Base-by-base conservation (phyloP, 345 rosid genomes). In the Pugionium dolabratum region DNA sequence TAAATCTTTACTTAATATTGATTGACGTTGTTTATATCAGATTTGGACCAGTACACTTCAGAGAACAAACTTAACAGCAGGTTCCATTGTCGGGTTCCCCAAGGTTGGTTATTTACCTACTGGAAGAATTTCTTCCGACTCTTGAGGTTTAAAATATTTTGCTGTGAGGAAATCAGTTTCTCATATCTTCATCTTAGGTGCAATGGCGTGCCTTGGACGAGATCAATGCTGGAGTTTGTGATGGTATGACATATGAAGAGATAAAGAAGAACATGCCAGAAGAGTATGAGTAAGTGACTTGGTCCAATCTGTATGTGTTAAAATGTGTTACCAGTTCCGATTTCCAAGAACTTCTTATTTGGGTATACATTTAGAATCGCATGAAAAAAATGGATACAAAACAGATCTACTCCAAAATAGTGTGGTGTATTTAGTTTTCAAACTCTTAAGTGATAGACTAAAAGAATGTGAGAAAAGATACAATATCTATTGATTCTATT, bases 161-260 rank as follows among this genome's bases (percentile, higher is more conserved):
- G 27, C 35, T 51, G 54, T 8, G 9, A 62, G 26, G 54, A 47
- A 48, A 61, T 54, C 47, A 42, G 26, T 27, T 47, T 46, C 35
- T 40, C 54, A 7, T 61, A 33, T 54, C 9, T 60, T 66, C 56
- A 60, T 66, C 57, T 67, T 65, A 95, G 99, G 93, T 95, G 71
- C 99, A 95, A 84, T 95, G 99, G 99, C 97, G 97, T 72, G 95
- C 97, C 29, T 85, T 95, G 43, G 99, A 95, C 64, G 99, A 95
- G 85, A 91, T 95, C 77, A 95, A 95, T 74, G 83, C 99, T 63
- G 99, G 99, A 79, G 95, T 87, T 8, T 95, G 99, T 62, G 99
- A 95, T 83, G 99, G 96, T 70, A 95, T 95, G 99, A 91, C 89
- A 27, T 95, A 95, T 59, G 97, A 95, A 70, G 99, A 91, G 62